Conservation (phyloP, 176 grass and related monocot genomes). For the Oryza rufipogon region DNA sequence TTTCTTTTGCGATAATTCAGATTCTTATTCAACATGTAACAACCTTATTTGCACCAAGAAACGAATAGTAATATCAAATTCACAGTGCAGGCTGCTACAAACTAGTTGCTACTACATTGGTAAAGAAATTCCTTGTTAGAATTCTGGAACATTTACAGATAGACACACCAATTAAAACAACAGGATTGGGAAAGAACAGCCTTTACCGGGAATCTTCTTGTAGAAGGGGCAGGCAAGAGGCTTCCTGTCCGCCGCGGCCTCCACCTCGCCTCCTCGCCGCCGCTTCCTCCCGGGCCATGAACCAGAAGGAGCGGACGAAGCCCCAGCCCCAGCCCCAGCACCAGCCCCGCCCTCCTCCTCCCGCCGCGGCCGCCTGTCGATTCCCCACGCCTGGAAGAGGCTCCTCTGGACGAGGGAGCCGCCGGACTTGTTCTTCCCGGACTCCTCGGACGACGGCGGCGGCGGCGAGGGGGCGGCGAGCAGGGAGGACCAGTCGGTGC, state of each 20-base stretch:
- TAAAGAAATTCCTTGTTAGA: too few species aligned
- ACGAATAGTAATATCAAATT: not conserved
- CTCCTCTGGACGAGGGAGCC: constrained; percentile 52
- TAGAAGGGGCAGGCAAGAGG: constrained; percentile 56
- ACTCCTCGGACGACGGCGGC: not conserved
- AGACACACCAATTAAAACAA: too few species aligned
- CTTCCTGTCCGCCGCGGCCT: not conserved
- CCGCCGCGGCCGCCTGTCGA: constrained; percentile 33
- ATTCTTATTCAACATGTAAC: not conserved
- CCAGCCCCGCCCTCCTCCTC: not conserved
- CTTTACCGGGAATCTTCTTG: constrained; percentile 63
- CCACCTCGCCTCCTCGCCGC: constrained; percentile 12
- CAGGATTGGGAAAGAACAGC: too few species aligned
- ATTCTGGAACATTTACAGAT: too few species aligned
- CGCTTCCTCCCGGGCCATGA: constrained; percentile 25
- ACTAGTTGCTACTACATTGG: not conserved
- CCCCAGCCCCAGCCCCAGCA: not conserved
- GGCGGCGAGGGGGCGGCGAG: not conserved
- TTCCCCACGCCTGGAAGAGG: constrained; percentile 72
- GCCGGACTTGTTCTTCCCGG: constrained; percentile 4
- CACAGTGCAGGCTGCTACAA: not conserved
- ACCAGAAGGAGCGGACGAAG: not conserved
- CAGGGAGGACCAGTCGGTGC: constrained; percentile 64
- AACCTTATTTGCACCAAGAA: not conserved
- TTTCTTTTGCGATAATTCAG: too few species aligned